Percentiles rank a stretch among this genome's conserved stretches.
Evolutionary conservation across 768 basidiomycete genomes (phyloP).

Genomic region (Collybiopsis confluens): DNA sequence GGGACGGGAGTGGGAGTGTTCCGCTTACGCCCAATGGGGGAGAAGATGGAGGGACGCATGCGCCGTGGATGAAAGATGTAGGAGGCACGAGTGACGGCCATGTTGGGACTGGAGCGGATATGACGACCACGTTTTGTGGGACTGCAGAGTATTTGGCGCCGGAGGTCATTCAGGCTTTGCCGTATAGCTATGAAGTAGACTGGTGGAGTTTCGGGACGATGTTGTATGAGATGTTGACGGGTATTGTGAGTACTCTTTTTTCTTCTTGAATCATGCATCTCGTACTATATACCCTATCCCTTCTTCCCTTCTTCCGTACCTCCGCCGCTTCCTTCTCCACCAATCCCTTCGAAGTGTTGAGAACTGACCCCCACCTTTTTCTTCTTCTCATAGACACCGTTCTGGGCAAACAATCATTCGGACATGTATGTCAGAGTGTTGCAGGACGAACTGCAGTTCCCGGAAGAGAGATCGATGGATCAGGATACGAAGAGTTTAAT

Average conservation of each 20-base stretch:
- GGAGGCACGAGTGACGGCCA: constrained; percentile 36
- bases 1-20: too few relatives aligned
- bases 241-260: constrained; percentile 62
- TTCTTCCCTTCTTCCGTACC: constrained; percentile 8
- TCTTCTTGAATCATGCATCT: constrained; percentile 11
- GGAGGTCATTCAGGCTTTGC: constrained; percentile 88
- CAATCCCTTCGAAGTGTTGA: too few relatives aligned
- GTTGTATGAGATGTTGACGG: constrained; percentile 95
- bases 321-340: too few relatives aligned
- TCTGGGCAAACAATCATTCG: constrained; percentile 89
- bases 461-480: constrained; percentile 89
- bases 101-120: constrained; percentile 39
- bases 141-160: constrained; percentile 98
- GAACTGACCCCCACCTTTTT: background rate
- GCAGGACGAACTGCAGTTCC: constrained; percentile 86
- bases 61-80: constrained; percentile 73
- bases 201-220: constrained; percentile 99
- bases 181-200: constrained; percentile 92
- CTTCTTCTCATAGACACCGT: constrained; percentile 61
- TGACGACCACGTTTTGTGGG: constrained; percentile 87
- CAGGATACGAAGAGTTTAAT: constrained; percentile 94
- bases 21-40: too few relatives aligned
- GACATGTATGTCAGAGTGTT: constrained; percentile 94
- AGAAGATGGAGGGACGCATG: constrained; percentile 54
- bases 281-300: too few relatives aligned